A percentile compares a stretch with the other conserved stretches of the same genome.
Conservation (phyloP, 257 asterid genomes). For the Solanum raphanifolium region DNA sequence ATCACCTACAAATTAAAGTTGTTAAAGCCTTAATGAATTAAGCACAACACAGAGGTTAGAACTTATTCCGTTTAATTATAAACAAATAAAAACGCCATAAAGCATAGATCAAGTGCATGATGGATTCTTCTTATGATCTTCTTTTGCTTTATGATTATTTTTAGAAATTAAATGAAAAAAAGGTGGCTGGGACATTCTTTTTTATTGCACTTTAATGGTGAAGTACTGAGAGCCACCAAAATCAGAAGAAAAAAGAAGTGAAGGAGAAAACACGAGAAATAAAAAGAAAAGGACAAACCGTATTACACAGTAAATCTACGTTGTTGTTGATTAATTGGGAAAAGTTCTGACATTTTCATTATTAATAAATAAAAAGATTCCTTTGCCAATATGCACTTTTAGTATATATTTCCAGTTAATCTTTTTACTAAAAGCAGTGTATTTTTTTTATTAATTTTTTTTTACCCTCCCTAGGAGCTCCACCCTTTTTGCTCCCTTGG, state of each 20-base stretch:
- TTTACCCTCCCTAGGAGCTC: no score
- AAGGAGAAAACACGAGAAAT: neutral
- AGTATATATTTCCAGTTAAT: neutral
- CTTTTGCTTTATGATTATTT: neutral
- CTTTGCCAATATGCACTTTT: neutral
- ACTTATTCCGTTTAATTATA: neutral
- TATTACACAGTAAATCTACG: neutral
- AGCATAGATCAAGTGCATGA: neutral
- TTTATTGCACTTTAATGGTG: neutral
- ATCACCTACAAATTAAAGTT: neutral
- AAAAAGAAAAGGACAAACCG: neutral
- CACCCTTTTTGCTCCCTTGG: no score
- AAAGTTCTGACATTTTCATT: neutral
- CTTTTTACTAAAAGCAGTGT: neutral
- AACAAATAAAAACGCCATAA: neutral
- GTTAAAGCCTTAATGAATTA: neutral
- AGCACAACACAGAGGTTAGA: neutral
- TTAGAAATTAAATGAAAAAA: neutral
- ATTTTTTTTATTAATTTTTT: no score
- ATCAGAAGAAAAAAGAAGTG: neutral
- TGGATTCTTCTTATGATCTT: neutral
- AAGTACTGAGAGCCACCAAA: neutral
- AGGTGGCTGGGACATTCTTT: neutral
- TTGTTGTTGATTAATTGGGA: neutral
- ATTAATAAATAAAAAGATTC: neutral